These are phyloP conservation scores for Talaromyces trachyspermus DNA, from an alignment of 495 filamentous ascomycete species.

Conservation along the genomic window DNA sequence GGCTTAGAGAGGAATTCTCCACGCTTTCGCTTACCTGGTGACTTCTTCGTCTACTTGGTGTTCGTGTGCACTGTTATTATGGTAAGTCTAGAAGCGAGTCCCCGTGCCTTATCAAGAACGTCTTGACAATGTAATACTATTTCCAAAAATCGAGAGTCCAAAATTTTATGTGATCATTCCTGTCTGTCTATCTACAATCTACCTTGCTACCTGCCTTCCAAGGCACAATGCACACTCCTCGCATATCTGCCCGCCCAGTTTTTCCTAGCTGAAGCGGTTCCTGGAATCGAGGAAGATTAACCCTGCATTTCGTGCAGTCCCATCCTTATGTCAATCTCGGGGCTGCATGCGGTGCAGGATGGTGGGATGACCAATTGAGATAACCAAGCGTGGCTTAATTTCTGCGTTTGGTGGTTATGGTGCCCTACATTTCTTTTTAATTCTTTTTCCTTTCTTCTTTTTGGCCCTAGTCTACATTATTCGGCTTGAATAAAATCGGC, in stretches of 20 bases:
- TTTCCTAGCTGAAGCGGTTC: conserved; percentile 84
- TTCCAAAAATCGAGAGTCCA: background rate
- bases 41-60: conserved; percentile 59
- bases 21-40: conserved; percentile 55
- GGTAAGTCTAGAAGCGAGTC: conserved; percentile 43
- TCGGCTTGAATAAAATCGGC: conserved; percentile 27
- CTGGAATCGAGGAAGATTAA: conserved; percentile 96
- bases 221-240: too few species aligned
- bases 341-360: conserved; percentile 69
- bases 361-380: conserved; percentile 86
- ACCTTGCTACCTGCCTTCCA: too few species aligned
- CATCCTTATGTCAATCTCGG: conserved; percentile 71
- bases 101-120: background rate
- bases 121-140: conserved; percentile 1
- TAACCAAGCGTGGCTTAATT: conserved; percentile 56
- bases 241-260: conserved; percentile 94
- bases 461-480: conserved; percentile 47
- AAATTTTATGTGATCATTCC: conserved; percentile 10
- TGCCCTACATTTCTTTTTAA: conserved; percentile 88
- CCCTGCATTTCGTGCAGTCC: conserved; percentile 66
- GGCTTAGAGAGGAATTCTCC: conserved; percentile 53
- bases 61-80: conserved; percentile 53
- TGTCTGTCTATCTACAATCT: conserved; percentile 10
- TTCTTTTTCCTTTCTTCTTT: conserved; percentile 40
- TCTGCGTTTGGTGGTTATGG: conserved; percentile 69